Percentiles rank a stretch among this genome's conserved stretches.
These are phyloP conservation scores for Eucalyptus pumila DNA, from an alignment of 345 rosid species.

Conservation along the genomic window DNA sequence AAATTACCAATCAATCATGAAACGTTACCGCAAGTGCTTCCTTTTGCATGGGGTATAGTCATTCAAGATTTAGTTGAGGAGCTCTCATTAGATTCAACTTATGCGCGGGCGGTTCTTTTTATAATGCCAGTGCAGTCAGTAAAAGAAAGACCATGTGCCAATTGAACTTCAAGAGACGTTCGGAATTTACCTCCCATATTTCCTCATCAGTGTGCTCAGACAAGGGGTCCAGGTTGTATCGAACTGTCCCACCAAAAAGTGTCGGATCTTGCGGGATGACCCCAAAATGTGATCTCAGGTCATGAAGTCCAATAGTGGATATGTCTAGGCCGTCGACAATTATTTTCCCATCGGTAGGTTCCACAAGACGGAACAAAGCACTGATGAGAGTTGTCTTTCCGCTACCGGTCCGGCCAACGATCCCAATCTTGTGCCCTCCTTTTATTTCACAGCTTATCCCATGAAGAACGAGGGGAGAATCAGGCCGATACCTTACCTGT, in stretches of 20 bases:
- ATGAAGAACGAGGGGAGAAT: constrained; percentile 43
- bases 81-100: neutral
- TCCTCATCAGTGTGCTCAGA: constrained; percentile 13
- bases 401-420: constrained; percentile 61
- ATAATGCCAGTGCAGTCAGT: neutral
- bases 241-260: constrained; percentile 45
- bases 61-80: neutral
- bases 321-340: constrained; percentile 40
- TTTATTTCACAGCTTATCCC: constrained; percentile 46
- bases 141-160: neutral
- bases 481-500: constrained; percentile 42
- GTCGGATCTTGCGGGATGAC: constrained; percentile 71
- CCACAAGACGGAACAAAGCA: constrained; percentile 48
- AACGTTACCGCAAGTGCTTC: neutral
- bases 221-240: constrained; percentile 56
- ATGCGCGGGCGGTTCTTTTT: neutral
- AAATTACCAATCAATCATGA: neutral
- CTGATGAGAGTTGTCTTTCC: constrained; percentile 52
- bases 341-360: constrained; percentile 43
- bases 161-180: no score
- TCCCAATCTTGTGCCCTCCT: constrained; percentile 51
- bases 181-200: constrained; percentile 32
- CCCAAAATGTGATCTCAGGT: constrained; percentile 39
- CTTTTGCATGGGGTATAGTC: neutral
- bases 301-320: constrained; percentile 40